These are phyloP conservation scores for Cicer bijugum DNA, from an alignment of 306 rosid species.

Conservation along the genomic window DNA sequence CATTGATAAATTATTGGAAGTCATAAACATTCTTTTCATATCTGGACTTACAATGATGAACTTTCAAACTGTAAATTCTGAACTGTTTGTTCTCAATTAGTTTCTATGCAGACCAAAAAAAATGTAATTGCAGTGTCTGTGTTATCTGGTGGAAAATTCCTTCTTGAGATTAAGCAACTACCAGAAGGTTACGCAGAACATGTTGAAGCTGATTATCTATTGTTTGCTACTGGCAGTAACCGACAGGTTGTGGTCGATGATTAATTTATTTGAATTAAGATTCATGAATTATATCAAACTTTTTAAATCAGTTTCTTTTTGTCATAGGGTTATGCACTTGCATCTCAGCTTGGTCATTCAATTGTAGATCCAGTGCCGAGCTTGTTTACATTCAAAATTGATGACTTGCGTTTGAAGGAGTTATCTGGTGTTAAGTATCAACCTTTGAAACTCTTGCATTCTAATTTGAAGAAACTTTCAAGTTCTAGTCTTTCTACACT, in stretches of 20 bases:
- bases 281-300: constrained; percentile 24
- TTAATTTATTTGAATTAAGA: constrained; percentile 43
- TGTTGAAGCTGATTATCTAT: constrained; percentile 78
- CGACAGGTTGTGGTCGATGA: constrained; percentile 68
- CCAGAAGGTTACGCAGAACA: constrained; percentile 48
- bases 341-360: constrained; percentile 92
- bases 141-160: constrained; percentile 58
- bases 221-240: constrained; percentile 88
- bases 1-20: no score
- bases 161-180: constrained; percentile 64
- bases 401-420: constrained; percentile 67
- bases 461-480: constrained; percentile 27
- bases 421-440: constrained; percentile 77
- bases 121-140: constrained; percentile 62
- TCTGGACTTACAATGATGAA: constrained; percentile 21
- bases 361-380: constrained; percentile 88
- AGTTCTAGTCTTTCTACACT: constrained; percentile 35
- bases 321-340: constrained; percentile 80
- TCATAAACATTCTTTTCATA: neutral
- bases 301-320: constrained; percentile 44
- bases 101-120: constrained; percentile 83
- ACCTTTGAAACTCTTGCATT: constrained; percentile 38
- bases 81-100: constrained; percentile 56
- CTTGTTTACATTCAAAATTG: constrained; percentile 85
- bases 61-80: constrained; percentile 47